Conservation (phyloP, 2,329 filamentous ascomycete species). For the Phaeosphaeriaceae sp. region DNA sequence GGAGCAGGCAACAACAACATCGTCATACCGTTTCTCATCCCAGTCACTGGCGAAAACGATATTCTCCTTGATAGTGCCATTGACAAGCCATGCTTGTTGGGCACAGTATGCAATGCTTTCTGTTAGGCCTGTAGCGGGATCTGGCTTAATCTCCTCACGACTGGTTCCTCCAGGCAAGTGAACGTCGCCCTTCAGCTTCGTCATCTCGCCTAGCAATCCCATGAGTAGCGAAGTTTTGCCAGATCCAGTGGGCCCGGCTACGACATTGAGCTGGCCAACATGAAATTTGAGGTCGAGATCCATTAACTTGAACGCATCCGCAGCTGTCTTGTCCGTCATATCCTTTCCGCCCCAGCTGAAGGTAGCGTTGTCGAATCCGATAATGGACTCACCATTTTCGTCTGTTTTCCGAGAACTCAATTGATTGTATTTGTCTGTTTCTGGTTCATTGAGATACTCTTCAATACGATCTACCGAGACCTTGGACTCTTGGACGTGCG, state of each 20-base stretch:
- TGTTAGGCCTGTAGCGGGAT: slow-evolving; percentile 83
- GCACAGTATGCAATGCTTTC: slow-evolving; percentile 96
- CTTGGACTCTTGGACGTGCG: slow-evolving; percentile 95
- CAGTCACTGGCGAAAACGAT: slow-evolving; percentile 86
- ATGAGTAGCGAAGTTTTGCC: slow-evolving; percentile 96
- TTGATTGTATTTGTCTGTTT: slow-evolving; percentile 94
- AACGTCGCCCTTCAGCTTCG: slow-evolving; percentile 77
- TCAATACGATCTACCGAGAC: slow-evolving; percentile 97
- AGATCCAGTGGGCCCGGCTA: slow-evolving; percentile 90
- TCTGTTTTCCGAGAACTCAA: slow-evolving; percentile 73
- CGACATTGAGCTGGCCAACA: slow-evolving; percentile 86
- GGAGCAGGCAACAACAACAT: slow-evolving; percentile 89
- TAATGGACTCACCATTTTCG: slow-evolving; percentile 72
- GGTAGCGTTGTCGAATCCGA: slow-evolving; percentile 84
- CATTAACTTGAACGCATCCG: slow-evolving; percentile 76
- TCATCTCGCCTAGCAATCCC: slow-evolving; percentile 97
- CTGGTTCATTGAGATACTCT: slow-evolving; percentile 88
- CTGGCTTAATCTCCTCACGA: slow-evolving; percentile 80
- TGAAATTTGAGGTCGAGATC: slow-evolving; percentile 83
- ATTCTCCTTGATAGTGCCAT: slow-evolving; percentile 93
- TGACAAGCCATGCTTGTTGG: slow-evolving; percentile 95
- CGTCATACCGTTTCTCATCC: slow-evolving; percentile 81
- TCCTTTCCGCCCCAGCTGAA: slow-evolving; percentile 82
- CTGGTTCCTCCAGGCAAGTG: slow-evolving; percentile 85
- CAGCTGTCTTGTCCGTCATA: slow-evolving; percentile 60